Conservation (phyloP, 1,139 yeast species). For the Pneumocystis sp. region DNA sequence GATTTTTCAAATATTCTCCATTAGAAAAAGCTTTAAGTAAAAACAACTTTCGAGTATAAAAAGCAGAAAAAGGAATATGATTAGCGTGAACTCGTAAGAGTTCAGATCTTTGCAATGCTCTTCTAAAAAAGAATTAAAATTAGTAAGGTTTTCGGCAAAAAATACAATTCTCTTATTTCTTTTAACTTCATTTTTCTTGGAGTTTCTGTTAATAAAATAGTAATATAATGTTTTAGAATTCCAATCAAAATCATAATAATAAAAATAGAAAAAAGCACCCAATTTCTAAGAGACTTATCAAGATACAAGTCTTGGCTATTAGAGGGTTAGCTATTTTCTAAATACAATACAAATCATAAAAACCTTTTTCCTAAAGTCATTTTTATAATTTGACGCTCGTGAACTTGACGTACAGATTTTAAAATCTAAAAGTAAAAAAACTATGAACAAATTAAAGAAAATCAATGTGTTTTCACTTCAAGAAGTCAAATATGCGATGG, state of each 20-base stretch:
- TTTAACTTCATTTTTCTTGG: conserved; percentile 41
- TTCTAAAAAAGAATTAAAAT: conserved; percentile 16
- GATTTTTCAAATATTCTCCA: conserved; percentile 38
- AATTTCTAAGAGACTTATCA: conserved; percentile 39
- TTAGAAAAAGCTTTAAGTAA: conserved; percentile 35
- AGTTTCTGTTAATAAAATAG: conserved; percentile 42
- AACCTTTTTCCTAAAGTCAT: background rate
- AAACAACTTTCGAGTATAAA: conserved; percentile 34
- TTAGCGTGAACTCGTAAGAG: conserved; percentile 37
- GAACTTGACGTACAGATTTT: background rate
- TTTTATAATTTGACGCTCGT: background rate
- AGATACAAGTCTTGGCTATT: conserved; percentile 4
- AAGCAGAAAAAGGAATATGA: conserved; percentile 35
- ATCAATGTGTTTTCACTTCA: conserved; percentile 16
- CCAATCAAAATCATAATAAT: conserved; percentile 88
- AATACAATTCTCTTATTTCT: conserved; percentile 42
- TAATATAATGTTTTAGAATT: conserved; percentile 54
- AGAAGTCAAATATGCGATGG: conserved; percentile 24
- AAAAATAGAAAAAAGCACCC: conserved; percentile 87
- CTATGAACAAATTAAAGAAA: conserved; percentile 1
- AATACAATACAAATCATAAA: background rate
- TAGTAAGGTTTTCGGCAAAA: conserved; percentile 20
- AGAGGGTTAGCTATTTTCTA: background rate
- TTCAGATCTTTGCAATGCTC: conserved; percentile 39
- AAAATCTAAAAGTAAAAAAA: background rate